Base-by-base conservation (phyloP, 2,329 filamentous ascomycete species). In the Fusarium haematococcum region DNA sequence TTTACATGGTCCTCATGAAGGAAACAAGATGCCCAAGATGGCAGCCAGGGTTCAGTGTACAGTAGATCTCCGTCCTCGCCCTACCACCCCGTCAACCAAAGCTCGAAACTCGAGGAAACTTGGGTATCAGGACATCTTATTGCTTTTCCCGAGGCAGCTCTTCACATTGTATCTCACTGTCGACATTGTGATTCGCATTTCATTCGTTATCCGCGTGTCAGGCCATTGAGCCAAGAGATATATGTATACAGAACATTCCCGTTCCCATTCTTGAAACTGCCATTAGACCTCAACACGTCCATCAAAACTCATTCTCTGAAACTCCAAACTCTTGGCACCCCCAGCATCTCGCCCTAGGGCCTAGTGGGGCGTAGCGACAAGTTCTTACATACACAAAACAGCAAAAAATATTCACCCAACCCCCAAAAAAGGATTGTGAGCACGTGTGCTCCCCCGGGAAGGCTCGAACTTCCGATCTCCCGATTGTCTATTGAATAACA, bases 401-500 rank as follows among this genome's bases (percentile, higher is more conserved):
- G n/a, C 30, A 60, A 54, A 61, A 52, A 66, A 54, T 43, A 37
- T 32, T 11, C 27, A 32, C 50, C 58, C 39, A 33, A 27, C 20
- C 20, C 72, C 72, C 67, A 67, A 74, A 41, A 50, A 57, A 48
- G 5, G 25, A 54, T 20, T 23, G 18, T 13, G 33, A 65, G 68
- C 71, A 62, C 6, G 30, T 45, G 11, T n/a, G 23, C 70, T 78
- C 77, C 77, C 77, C 77, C 77, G 77, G 77, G 71, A 78, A 78
- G 77, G 77, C 70, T 78, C 77, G 77, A 78, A 78, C 77, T 78
- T 77, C 73, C 75, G 77, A 78, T 78, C 77, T 78, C 75, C 74
- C 76, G 77, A 78, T 78, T 75, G 74, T 73, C 74, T 75, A 48
- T 50, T 50, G 52, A 71, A 71, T 75, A 75, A 75, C 73, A 75